A percentile compares a stretch with the other conserved stretches of the same genome.
Conservation (phyloP, 2,329 filamentous ascomycete genomes). For the Rhynchosporium graminicola region DNA sequence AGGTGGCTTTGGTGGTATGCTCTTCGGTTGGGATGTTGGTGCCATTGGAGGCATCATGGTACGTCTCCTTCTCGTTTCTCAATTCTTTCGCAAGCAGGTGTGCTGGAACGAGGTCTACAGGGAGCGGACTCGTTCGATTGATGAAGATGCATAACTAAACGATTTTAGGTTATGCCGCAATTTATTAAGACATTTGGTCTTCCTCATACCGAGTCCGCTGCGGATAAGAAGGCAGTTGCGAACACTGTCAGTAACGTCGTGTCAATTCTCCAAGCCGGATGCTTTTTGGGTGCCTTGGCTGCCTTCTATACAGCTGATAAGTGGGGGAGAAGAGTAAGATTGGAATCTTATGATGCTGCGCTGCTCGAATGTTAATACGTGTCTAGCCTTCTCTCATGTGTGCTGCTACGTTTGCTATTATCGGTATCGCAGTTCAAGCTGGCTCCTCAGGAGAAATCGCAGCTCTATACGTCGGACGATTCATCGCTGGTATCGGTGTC, state of each 20-base stretch:
- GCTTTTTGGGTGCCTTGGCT: constrained; percentile 63
- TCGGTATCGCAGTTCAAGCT: constrained; percentile 1
- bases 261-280: constrained; percentile 68
- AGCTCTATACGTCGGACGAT: constrained; percentile 67
- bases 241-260: constrained; percentile 61
- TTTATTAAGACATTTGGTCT: constrained; percentile 12
- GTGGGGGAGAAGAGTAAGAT: constrained; percentile 38
- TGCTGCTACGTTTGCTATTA: neutral
- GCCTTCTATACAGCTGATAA: constrained; percentile 44
- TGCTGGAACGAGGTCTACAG: constrained; percentile 41
- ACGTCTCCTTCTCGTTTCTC: constrained; percentile 19
- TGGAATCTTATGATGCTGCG: neutral
- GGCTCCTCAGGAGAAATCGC: constrained; percentile 33
- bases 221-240: neutral
- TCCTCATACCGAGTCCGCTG: neutral
- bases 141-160: too few species aligned
- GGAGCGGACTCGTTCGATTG: too few species aligned
- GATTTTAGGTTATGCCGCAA: constrained; percentile 1
- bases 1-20: constrained; percentile 68
- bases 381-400: constrained; percentile 3
- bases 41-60: constrained; percentile 75
- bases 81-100: constrained; percentile 46
- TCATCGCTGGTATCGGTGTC: constrained; percentile 51
- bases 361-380: neutral
- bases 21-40: constrained; percentile 62